Evolutionary conservation across 1,139 yeast species (phyloP).

Genomic region (Yamadazyma blattariae): DNA sequence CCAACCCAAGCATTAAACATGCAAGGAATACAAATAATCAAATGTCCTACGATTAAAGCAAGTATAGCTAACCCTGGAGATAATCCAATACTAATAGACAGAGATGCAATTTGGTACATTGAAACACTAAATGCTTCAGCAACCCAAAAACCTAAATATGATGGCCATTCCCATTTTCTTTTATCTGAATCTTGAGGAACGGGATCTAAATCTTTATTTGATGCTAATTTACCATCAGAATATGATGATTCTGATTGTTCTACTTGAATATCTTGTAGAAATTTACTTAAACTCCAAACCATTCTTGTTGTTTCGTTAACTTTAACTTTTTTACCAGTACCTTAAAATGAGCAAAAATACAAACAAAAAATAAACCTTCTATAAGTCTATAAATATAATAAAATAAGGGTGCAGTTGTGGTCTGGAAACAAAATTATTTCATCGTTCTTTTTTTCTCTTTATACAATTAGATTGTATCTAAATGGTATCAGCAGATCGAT

Average conservation of each 20-base stretch:
- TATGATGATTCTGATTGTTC: conserved; percentile 7
- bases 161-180: conserved; percentile 13
- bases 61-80: conserved; percentile 18
- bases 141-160: conserved; percentile 12
- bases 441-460: too few species aligned
- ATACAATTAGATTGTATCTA: too few species aligned
- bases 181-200: conserved; percentile 8
- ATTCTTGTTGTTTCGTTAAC: not conserved
- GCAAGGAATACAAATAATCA: conserved; percentile 23
- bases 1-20: conserved; percentile 19
- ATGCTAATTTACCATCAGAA: conserved; percentile 10
- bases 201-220: conserved; percentile 10
- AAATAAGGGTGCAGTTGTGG: too few species aligned
- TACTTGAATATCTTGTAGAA: too few species aligned
- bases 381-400: too few species aligned
- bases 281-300: too few species aligned
- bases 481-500: too few species aligned
- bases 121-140: conserved; percentile 13
- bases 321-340: not conserved
- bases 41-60: conserved; percentile 16
- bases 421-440: too few species aligned
- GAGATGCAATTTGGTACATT: conserved; percentile 14
- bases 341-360: not conserved
- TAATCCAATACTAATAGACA: conserved; percentile 11
- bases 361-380: too few species aligned